Conservation (phyloP, 202 grass and related monocot species). For the Tripidium arundinaceum region DNA sequence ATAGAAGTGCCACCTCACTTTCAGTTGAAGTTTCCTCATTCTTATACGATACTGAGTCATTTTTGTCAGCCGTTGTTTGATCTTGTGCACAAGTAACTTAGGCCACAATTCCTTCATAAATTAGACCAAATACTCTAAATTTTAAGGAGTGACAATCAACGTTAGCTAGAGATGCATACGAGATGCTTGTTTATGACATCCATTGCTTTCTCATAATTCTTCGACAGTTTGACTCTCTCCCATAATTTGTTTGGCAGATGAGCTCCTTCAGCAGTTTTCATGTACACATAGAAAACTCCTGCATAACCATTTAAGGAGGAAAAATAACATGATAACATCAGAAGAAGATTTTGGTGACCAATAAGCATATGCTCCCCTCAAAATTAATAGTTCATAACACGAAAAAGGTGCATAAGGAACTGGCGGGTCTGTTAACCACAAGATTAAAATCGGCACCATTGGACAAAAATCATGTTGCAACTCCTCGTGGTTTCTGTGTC, state of each 20-base stretch:
- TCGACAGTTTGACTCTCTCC: conserved; percentile 87
- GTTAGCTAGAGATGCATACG: conserved; percentile 34
- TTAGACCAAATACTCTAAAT: not conserved
- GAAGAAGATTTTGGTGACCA: not conserved
- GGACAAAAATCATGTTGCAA: not conserved
- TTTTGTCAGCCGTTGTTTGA: conserved; percentile 84
- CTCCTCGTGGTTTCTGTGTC: not conserved
- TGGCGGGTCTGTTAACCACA: too few relatives aligned
- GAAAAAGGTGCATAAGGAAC: too few relatives aligned
- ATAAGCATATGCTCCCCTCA: too few relatives aligned
- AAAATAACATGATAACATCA: not conserved
- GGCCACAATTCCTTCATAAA: conserved; percentile 80
- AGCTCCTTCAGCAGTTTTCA: conserved; percentile 96
- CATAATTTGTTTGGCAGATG: conserved; percentile 92
- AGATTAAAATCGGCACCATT: not conserved
- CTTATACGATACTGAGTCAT: conserved; percentile 97
- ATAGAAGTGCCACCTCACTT: conserved; percentile 69
- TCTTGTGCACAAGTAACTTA: conserved; percentile 92
- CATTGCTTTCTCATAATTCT: conserved; percentile 85
- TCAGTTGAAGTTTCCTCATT: conserved; percentile 90
- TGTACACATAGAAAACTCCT: conserved; percentile 95
- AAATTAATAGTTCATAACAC: too few relatives aligned
- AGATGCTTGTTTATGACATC: conserved; percentile 71
- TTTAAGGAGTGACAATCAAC: not conserved
- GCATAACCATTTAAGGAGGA: not conserved